Percentiles rank a stretch among this genome's conserved stretches.
These are phyloP conservation scores for Saccharomycopsis phalli DNA, from an alignment of 1,139 yeast genomes.

Conservation along the genomic window DNA sequence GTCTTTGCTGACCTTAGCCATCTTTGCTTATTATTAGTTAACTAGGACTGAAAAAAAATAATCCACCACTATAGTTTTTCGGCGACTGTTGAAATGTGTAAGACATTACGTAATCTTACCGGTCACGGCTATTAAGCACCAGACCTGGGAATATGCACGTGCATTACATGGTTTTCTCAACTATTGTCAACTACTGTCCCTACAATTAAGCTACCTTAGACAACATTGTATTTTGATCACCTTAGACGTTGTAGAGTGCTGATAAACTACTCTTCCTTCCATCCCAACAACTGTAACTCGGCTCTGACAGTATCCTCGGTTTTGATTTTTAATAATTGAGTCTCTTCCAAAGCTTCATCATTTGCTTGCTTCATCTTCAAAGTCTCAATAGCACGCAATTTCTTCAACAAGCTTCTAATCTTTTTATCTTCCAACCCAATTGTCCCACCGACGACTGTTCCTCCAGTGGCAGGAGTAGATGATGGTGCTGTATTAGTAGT, in stretches of 20 bases:
- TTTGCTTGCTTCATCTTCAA: conserved; percentile 76
- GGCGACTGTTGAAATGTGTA: background rate
- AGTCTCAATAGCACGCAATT: conserved; percentile 86
- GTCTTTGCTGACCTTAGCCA: conserved; percentile 37
- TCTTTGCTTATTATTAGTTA: conserved; percentile 9
- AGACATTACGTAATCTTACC: conserved; percentile 1
- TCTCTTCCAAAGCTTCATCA: conserved; percentile 84
- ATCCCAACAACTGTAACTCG: conserved; percentile 68
- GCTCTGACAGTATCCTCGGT: conserved; percentile 74
- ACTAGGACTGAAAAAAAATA: background rate
- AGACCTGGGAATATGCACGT: background rate
- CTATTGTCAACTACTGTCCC: background rate
- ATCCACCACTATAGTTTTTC: background rate
- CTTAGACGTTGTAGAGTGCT: background rate
- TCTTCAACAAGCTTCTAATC: conserved; percentile 81
- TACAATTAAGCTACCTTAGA: background rate
- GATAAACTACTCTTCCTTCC: conserved; percentile 32
- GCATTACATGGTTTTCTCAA: too few species aligned
- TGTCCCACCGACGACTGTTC: conserved; percentile 49
- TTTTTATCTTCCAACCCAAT: conserved; percentile 80
- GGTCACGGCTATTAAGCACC: background rate
- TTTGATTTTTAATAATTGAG: conserved; percentile 81
- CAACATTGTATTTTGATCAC: too few species aligned
- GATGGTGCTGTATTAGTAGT: conserved; percentile 24
- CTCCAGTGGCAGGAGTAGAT: conserved; percentile 22